These are phyloP conservation scores for Ceratocystis alfenasii DNA, from an alignment of 2,329 filamentous ascomycete genomes.

Conservation along the genomic window DNA sequence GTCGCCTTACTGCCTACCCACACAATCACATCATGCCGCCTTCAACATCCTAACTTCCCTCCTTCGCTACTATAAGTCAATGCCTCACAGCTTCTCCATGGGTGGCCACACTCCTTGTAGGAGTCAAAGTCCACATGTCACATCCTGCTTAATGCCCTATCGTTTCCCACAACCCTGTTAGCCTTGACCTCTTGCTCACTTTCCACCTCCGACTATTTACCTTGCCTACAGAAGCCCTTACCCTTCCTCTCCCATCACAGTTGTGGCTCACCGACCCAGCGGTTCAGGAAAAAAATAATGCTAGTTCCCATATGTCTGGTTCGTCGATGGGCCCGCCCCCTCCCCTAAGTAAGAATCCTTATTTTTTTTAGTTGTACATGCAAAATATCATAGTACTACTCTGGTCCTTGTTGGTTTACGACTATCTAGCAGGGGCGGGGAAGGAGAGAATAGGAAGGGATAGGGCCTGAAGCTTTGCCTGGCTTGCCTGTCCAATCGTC, in stretches of 20 bases:
- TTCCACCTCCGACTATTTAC: neutral
- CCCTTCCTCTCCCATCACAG: neutral
- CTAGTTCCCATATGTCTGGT: constrained; percentile 3
- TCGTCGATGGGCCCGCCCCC: neutral
- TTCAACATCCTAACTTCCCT: too few relatives aligned
- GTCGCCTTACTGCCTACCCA: neutral
- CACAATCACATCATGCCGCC: neutral
- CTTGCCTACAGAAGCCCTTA: neutral
- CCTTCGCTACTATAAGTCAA: neutral
- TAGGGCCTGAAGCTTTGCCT: too few relatives aligned
- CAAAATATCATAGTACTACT: neutral
- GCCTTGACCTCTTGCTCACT: neutral
- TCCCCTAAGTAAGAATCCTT: constrained; percentile 5
- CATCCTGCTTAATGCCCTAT: neutral
- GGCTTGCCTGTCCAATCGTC: too few relatives aligned
- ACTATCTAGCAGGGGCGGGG: too few relatives aligned
- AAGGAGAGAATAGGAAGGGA: too few relatives aligned
- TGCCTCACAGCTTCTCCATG: neutral
- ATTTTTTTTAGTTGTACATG: neutral
- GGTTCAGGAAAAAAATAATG: neutral
- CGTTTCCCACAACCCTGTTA: neutral
- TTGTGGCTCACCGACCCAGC: constrained; percentile 2
- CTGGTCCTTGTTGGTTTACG: too few relatives aligned
- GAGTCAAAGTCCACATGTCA: constrained; percentile 2
- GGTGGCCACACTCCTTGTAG: neutral